phyloP scores from a whole-genome alignment of 495 filamentous ascomycete genomes.

The Lichenothelia convexa region DNA sequence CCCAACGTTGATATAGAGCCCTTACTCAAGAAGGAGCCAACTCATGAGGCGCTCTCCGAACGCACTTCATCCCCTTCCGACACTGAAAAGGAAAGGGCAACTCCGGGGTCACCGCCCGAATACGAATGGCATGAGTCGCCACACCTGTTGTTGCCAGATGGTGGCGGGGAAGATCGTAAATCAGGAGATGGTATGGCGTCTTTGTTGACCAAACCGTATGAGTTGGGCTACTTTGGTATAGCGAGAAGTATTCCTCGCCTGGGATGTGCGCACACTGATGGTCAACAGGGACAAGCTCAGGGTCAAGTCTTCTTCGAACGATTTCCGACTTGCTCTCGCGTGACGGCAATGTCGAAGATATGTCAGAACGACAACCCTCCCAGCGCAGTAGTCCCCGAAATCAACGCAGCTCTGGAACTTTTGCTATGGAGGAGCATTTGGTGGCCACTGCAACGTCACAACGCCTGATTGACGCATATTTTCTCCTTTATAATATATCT shows the following conservation, averaged over 20 bases:
- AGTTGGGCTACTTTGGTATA: constrained; percentile 20
- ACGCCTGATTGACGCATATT: constrained; percentile 6
- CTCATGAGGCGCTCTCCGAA: constrained; percentile 2
- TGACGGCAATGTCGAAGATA: not conserved
- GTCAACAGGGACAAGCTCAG: not conserved
- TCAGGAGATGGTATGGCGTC: constrained; percentile 21
- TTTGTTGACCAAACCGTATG: constrained; percentile 12
- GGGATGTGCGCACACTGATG: constrained; percentile 1
- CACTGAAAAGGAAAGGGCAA: constrained; percentile 9
- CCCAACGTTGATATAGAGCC: constrained; percentile 18
- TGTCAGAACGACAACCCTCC: not conserved
- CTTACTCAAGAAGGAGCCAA: constrained; percentile 7
- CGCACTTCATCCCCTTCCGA: constrained; percentile 1
- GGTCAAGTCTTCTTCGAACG: not conserved
- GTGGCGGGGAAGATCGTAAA: not conserved
- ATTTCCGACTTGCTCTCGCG: not conserved
- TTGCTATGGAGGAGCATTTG: not conserved
- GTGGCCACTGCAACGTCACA: not conserved
- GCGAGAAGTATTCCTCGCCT: constrained; percentile 2
- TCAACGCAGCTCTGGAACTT: not conserved
- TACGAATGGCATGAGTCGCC: constrained; percentile 18
- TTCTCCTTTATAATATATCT: constrained; percentile 5
- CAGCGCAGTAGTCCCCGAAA: not conserved
- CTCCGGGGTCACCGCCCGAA: constrained; percentile 10
- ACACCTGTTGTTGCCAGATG: not conserved